Percentiles rank a stretch among this genome's conserved stretches.
phyloP scores from a whole-genome alignment of 148 eudicot genomes.

The Rhododendron griersonianum region DNA sequence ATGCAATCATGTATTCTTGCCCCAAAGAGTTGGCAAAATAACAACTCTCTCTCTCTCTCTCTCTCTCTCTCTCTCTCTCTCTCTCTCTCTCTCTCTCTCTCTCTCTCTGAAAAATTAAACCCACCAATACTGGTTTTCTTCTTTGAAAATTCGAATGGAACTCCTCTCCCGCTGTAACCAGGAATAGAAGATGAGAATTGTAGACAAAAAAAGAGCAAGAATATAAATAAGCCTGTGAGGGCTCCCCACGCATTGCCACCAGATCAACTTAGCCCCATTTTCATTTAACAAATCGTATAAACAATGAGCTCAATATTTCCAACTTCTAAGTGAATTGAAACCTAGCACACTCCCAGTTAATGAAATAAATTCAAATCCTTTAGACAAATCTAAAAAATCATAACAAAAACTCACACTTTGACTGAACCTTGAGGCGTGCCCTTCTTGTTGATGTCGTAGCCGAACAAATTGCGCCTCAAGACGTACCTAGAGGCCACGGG shows the following conservation, averaged over 20 bases:
- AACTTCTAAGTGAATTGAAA: not conserved
- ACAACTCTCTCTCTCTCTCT: too few species aligned
- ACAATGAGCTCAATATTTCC: not conserved
- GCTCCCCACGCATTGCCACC: not conserved
- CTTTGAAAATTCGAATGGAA: too few species aligned
- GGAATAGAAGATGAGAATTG: too few species aligned
- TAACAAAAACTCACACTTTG: slow-evolving; percentile 52
- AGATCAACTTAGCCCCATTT: not conserved
- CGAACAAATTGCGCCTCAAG: slow-evolving; percentile 72
- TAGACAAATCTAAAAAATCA: too few species aligned
- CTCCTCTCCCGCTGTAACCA: too few species aligned
- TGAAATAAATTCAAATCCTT: not conserved
- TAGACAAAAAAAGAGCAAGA: too few species aligned
- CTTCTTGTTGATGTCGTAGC: slow-evolving; percentile 80
- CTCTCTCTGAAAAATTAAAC: too few species aligned
- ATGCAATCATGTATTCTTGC: too few species aligned
- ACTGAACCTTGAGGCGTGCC: slow-evolving; percentile 82
- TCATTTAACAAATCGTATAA: not conserved
- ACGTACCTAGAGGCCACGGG: slow-evolving; percentile 85
- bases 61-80: too few species aligned
- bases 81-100: too few species aligned
- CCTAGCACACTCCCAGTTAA: not conserved
- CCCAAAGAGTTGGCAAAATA: too few species aligned
- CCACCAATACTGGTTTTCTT: too few species aligned
- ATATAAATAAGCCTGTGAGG: not conserved